A percentile compares a stretch with the other conserved stretches of the same genome.
These are phyloP conservation scores for Hirschfeldia incana DNA, from an alignment of 345 rosid species.

Conservation along the genomic window DNA sequence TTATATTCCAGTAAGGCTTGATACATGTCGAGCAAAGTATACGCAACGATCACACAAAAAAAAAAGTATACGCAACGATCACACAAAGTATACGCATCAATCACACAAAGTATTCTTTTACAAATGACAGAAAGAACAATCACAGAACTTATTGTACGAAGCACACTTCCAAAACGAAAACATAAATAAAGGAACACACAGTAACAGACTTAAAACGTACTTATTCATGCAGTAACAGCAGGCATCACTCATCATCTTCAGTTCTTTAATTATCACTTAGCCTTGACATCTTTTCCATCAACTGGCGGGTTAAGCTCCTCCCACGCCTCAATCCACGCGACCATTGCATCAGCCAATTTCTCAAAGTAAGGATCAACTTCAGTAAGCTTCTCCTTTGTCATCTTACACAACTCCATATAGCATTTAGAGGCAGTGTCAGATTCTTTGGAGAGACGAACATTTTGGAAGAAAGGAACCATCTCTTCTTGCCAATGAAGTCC, in stretches of 20 bases:
- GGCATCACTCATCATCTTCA: background rate
- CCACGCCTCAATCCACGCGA: constrained; percentile 89
- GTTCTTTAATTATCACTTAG: background rate
- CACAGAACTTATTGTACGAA: background rate
- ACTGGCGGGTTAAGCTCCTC: constrained; percentile 68
- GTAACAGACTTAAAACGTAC: constrained; percentile 1
- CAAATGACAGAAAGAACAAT: background rate
- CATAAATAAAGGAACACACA: background rate
- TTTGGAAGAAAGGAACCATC: constrained; percentile 81
- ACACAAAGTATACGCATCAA: background rate
- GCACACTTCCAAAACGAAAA: background rate
- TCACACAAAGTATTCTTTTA: background rate
- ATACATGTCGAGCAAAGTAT: background rate
- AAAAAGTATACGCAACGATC: background rate
- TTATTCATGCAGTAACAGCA: constrained; percentile 16
- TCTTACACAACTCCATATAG: constrained; percentile 69
- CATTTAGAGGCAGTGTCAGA: constrained; percentile 73
- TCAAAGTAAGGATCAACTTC: constrained; percentile 79
- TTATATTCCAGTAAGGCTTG: background rate
- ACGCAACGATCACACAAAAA: background rate
- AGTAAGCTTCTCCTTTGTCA: constrained; percentile 69
- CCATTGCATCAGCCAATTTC: constrained; percentile 83
- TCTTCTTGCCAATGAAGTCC: constrained; percentile 95
- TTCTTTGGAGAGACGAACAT: constrained; percentile 57
- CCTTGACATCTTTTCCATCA: constrained; percentile 28